A percentile compares a stretch with the other conserved stretches of the same genome.
Conservation (phyloP, 495 filamentous ascomycete genomes). For the Penicillium coprophilum region DNA sequence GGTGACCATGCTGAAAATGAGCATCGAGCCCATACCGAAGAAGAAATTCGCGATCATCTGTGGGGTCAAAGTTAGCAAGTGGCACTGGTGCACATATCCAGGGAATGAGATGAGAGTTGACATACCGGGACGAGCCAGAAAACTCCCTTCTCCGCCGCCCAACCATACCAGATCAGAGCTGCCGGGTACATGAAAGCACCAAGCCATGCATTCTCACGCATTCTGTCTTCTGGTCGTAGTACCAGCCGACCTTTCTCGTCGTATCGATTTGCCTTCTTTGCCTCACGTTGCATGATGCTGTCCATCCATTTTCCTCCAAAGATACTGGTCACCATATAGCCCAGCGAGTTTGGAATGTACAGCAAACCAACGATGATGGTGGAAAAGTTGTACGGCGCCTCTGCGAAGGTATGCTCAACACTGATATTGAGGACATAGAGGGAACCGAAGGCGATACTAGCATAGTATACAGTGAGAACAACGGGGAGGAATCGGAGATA, state of each 20-base stretch:
- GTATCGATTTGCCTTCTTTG: conserved; percentile 66
- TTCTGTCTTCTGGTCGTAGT: conserved; percentile 81
- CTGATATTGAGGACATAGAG: conserved; percentile 89
- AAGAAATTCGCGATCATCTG: conserved; percentile 79
- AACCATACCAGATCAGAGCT: conserved; percentile 67
- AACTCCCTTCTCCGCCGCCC: conserved; percentile 57
- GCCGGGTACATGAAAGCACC: conserved; percentile 73
- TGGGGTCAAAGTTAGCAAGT: conserved; percentile 9
- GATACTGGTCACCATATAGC: conserved; percentile 71
- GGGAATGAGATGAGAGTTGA: conserved; percentile 25
- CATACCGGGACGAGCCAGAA: conserved; percentile 65
- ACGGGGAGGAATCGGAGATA: conserved; percentile 82
- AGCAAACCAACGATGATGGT: conserved; percentile 73
- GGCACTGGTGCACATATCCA: not conserved
- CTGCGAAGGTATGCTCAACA: conserved; percentile 72
- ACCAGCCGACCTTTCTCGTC: conserved; percentile 68
- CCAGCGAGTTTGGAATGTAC: conserved; percentile 78
- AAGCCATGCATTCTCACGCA: conserved; percentile 86
- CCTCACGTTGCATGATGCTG: conserved; percentile 82
- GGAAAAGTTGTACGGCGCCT: conserved; percentile 69
- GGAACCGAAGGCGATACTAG: conserved; percentile 75
- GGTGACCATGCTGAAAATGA: conserved; percentile 76
- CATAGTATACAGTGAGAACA: conserved; percentile 75
- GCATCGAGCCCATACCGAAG: conserved; percentile 86
- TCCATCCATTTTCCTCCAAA: conserved; percentile 88